Evolutionary conservation across 805 yeast genomes (phyloP).

Genomic region (Yarrowia sp.): DNA sequence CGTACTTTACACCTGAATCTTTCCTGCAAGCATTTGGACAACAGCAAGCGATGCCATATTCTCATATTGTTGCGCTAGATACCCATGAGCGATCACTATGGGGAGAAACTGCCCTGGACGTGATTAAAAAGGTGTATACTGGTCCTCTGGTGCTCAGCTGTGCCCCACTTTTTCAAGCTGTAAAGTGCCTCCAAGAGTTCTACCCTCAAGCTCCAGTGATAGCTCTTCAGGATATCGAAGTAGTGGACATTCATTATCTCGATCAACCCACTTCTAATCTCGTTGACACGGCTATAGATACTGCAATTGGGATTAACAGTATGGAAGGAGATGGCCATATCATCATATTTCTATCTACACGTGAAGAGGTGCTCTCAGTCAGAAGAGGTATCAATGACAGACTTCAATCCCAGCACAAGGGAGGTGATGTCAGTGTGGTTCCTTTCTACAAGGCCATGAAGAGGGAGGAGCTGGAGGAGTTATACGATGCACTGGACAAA

Average conservation of each 20-base stretch:
- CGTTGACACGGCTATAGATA: not conserved
- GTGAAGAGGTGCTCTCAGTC: constrained; percentile 2
- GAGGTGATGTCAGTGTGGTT: constrained; percentile 23
- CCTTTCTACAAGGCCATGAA: constrained; percentile 17
- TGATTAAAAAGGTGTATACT: not conserved
- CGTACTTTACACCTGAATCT: constrained; percentile 15
- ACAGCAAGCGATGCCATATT: constrained; percentile 18
- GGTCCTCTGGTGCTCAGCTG: constrained; percentile 1
- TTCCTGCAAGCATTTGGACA: constrained; percentile 20
- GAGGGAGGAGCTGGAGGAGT: constrained; percentile 6
- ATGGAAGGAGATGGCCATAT: constrained; percentile 19
- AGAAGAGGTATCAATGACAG: constrained; percentile 10
- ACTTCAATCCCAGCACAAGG: not conserved
- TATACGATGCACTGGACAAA: constrained; percentile 8
- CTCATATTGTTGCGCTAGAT: constrained; percentile 1
- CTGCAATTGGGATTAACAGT: not conserved
- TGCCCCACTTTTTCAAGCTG: not conserved
- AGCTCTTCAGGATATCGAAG: constrained; percentile 13
- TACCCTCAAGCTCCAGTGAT: constrained; percentile 7
- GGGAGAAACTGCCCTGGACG: constrained; percentile 11
- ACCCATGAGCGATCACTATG: constrained; percentile 22
- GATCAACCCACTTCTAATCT: constrained; percentile 2
- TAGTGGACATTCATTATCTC: constrained; percentile 11
- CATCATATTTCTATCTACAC: constrained; percentile 6
- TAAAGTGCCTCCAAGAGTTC: constrained; percentile 12